Conservation (phyloP, 768 basidiomycete species). For the Sutorius australiensis region DNA sequence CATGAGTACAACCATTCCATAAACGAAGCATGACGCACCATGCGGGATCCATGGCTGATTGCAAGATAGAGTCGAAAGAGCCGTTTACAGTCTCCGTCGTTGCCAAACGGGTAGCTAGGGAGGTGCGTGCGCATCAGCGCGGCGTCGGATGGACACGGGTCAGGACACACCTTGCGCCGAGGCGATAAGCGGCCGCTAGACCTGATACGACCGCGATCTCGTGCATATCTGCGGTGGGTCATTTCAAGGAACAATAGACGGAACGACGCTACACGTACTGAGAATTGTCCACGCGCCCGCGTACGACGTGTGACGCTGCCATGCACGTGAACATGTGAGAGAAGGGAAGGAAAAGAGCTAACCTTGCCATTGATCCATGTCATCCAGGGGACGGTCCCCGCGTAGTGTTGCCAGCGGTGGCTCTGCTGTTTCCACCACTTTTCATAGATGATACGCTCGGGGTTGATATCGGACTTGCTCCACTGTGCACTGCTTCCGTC, state of each 20-base stretch:
- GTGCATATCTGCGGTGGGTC: background rate
- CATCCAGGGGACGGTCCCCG: background rate
- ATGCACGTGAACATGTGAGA: background rate
- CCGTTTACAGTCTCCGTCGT: background rate
- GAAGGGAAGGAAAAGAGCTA: background rate
- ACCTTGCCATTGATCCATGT: background rate
- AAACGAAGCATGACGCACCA: background rate
- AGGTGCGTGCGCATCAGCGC: background rate
- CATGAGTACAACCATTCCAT: background rate
- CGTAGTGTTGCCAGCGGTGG: background rate
- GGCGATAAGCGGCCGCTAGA: background rate
- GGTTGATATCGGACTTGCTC: background rate
- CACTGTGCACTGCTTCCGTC: background rate
- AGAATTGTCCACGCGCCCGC: conserved; percentile 1
- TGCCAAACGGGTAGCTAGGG: background rate
- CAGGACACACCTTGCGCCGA: background rate
- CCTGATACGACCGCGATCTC: background rate
- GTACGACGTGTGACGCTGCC: background rate
- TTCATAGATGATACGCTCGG: background rate
- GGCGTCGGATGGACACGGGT: background rate
- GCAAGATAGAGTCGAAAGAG: background rate
- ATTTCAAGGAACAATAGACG: background rate
- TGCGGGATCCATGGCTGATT: background rate
- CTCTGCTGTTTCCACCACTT: background rate
- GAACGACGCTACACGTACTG: background rate